Evolutionary conservation across 2,329 filamentous ascomycete species (phyloP).

Genomic region (Leptographium lundbergii): DNA sequence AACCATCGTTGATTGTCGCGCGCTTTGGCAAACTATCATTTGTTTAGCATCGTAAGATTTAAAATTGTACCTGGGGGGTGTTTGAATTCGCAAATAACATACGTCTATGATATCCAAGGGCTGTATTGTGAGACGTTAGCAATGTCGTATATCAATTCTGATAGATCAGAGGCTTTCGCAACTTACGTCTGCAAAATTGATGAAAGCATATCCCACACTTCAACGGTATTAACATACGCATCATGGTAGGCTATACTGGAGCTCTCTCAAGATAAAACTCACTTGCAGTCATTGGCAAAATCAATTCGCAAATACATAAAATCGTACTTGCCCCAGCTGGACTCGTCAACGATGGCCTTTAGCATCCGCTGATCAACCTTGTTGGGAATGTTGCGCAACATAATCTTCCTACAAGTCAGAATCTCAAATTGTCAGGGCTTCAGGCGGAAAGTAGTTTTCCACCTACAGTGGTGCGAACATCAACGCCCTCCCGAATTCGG

Average conservation of each 20-base stretch:
- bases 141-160: background rate
- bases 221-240: conserved; percentile 16
- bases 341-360: conserved; percentile 67
- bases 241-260: background rate
- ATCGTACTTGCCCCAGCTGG: conserved; percentile 73
- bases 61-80: background rate
- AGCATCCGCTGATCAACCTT: conserved; percentile 68
- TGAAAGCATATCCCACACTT: conserved; percentile 92
- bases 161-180: background rate
- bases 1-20: conserved; percentile 61
- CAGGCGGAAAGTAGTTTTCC: background rate
- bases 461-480: conserved; percentile 63
- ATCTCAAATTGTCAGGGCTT: background rate
- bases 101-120: conserved; percentile 63
- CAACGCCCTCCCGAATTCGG: conserved; percentile 50
- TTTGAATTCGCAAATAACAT: conserved; percentile 16
- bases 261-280: conserved; percentile 18
- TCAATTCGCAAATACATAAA: conserved; percentile 93
- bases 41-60: conserved; percentile 11
- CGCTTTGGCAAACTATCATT: conserved; percentile 53
- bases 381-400: conserved; percentile 92
- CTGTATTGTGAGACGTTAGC: conserved; percentile 23
- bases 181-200: conserved; percentile 78
- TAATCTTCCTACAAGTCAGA: conserved; percentile 46
- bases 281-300: conserved; percentile 76